phyloP scores from a whole-genome alignment of 192 early-diverging fungal species.

The Backusella morwellensis region DNA sequence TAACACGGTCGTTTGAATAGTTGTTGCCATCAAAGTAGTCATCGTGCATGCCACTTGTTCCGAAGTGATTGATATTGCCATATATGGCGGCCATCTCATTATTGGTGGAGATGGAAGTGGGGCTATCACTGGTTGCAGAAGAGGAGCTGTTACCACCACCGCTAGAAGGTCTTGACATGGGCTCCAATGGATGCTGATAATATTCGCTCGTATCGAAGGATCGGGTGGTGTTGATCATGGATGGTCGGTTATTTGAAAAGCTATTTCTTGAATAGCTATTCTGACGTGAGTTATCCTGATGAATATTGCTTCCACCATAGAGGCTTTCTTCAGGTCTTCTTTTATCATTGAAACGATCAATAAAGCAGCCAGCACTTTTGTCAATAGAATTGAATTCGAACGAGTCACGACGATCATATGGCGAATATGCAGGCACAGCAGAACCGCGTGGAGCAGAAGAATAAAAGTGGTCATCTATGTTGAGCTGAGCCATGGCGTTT shows the following conservation, averaged over 20 bases:
- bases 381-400: not conserved
- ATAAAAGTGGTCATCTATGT: not conserved
- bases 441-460: not conserved
- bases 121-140: not conserved
- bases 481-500: not conserved
- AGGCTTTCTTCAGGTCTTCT: not conserved
- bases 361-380: not conserved
- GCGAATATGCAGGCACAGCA: not conserved
- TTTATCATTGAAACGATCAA: not conserved
- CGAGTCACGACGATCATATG: not conserved
- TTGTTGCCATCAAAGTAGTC: not conserved
- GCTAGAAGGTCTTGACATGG: not conserved
- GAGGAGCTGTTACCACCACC: not conserved
- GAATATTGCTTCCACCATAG: not conserved
- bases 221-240: not conserved
- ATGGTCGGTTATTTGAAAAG: not conserved
- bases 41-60: not conserved
- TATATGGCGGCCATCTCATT: not conserved
- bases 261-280: not conserved
- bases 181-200: not conserved
- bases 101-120: not conserved
- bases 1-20: not conserved
- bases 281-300: conserved; percentile 1
- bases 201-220: not conserved
- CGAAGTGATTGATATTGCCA: not conserved